Conservation (phyloP, 2,329 filamentous ascomycete genomes). For the Basipetospora chlamydospora region DNA sequence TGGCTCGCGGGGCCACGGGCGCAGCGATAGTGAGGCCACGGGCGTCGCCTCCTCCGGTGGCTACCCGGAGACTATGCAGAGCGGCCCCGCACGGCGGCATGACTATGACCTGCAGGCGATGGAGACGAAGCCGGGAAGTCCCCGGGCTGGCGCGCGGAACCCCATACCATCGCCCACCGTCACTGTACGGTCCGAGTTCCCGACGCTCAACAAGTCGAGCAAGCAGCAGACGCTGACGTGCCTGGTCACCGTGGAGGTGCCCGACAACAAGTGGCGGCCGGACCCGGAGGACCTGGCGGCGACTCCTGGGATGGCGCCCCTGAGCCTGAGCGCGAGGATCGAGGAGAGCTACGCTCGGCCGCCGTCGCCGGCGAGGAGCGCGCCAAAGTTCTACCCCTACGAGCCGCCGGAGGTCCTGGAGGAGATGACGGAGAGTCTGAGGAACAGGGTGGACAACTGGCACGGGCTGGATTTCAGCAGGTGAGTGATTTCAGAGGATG, state of each 20-base stretch:
- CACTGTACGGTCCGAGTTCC: conserved; percentile 94
- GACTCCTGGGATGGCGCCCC: conserved; percentile 26
- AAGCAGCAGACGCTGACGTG: conserved; percentile 94
- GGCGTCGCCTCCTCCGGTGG: conserved; percentile 62
- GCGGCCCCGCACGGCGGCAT: conserved; percentile 57
- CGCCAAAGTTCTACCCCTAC: conserved; percentile 51
- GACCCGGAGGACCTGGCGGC: conserved; percentile 65
- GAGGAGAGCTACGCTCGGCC: conserved; percentile 41
- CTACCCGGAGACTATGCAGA: conserved; percentile 63
- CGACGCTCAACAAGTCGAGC: conserved; percentile 78
- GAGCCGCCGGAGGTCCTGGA: conserved; percentile 66
- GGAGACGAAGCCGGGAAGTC: conserved; percentile 70
- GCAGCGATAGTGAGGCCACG: conserved; percentile 68
- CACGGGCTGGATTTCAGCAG: conserved; percentile 85
- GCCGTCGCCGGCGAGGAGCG: conserved; percentile 43
- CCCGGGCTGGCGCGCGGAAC: conserved; percentile 58
- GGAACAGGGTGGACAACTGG: conserved; percentile 92
- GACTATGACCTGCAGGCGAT: conserved; percentile 95
- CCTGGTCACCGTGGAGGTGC: conserved; percentile 82
- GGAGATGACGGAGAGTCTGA: conserved; percentile 72
- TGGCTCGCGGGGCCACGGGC: conserved; percentile 40
- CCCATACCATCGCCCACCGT: conserved; percentile 83
- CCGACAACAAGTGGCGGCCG: conserved; percentile 80
- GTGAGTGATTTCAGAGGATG: conserved; percentile 23
- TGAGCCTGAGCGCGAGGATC: conserved; percentile 24